A percentile compares a stretch with the other conserved stretches of the same genome.
Conservation (phyloP, 2,329 filamentous ascomycete species). For the Keithomyces neogunnii region DNA sequence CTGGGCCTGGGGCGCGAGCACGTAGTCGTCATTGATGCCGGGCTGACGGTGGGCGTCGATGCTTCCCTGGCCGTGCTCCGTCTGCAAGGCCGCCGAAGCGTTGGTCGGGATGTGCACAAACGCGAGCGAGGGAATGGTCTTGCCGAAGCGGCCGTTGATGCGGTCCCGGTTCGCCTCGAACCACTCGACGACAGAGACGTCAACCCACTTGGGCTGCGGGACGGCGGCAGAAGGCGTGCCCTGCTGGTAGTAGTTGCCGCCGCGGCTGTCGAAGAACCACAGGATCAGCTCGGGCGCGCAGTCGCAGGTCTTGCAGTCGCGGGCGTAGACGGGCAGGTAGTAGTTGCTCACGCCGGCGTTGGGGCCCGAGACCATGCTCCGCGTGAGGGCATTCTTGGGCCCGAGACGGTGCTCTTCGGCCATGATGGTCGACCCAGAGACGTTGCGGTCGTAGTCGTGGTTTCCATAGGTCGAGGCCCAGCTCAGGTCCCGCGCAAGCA, state of each 20-base stretch:
- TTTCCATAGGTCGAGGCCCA: conserved; percentile 68
- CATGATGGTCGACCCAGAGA: conserved; percentile 39
- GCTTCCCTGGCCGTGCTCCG: conserved; percentile 16
- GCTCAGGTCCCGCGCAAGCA: conserved; percentile 43
- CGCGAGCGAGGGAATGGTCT: conserved; percentile 33
- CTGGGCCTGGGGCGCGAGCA: conserved; percentile 30
- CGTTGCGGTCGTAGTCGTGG: conserved; percentile 51
- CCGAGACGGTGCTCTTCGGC: conserved; percentile 29
- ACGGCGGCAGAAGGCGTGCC: conserved; percentile 10
- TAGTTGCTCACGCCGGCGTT: conserved; percentile 37
- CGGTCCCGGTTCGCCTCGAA: conserved; percentile 25
- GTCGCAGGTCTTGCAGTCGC: conserved; percentile 19
- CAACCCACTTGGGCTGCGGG: conserved; percentile 35
- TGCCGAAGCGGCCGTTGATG: conserved; percentile 21
- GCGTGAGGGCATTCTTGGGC: conserved; percentile 27
- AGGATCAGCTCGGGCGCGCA: conserved; percentile 41
- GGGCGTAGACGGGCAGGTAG: conserved; percentile 34
- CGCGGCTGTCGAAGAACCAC: conserved; percentile 65
- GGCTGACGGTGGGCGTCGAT: conserved; percentile 23
- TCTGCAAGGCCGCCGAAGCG: conserved; percentile 29
- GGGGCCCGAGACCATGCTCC: conserved; percentile 26
- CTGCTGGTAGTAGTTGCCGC: conserved; percentile 38
- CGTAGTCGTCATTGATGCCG: conserved; percentile 36
- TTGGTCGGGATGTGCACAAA: conserved; percentile 41
- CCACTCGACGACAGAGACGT: conserved; percentile 34